Conservation (phyloP, 768 basidiomycete genomes). For the Paxillus rubicundulus region DNA sequence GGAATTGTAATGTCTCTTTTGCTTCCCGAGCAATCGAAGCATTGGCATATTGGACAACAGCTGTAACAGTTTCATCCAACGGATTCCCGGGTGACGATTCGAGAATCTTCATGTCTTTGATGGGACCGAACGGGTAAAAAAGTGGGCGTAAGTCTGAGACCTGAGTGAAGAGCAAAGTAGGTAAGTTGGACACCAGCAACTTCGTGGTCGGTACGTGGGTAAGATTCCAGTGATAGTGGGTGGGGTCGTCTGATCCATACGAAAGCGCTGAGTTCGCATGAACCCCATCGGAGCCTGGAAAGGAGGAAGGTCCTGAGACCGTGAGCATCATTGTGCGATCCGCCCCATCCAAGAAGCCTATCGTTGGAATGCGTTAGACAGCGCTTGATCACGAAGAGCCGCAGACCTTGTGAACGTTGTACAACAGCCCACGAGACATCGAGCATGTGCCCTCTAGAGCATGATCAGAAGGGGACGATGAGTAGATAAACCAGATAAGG, state of each 20-base stretch:
- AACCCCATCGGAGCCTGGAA: constrained; percentile 27
- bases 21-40: constrained; percentile 61
- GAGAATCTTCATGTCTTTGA: constrained; percentile 58
- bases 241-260: constrained; percentile 32
- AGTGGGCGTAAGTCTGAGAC: constrained; percentile 68
- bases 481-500: constrained; percentile 13
- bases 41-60: constrained; percentile 62
- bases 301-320: constrained; percentile 37
- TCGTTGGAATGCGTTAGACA: constrained; percentile 3
- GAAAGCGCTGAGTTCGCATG: constrained; percentile 20
- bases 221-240: constrained; percentile 31
- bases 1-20: constrained; percentile 56
- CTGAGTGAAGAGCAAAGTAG: constrained; percentile 65
- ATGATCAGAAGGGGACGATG: constrained; percentile 1
- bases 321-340: constrained; percentile 69
- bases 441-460: constrained; percentile 62
- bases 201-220: constrained; percentile 44
- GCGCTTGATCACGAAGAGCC: neutral
- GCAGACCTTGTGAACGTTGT: constrained; percentile 74
- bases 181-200: constrained; percentile 63
- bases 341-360: constrained; percentile 79
- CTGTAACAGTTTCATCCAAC: constrained; percentile 45
- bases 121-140: constrained; percentile 67
- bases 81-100: constrained; percentile 33
- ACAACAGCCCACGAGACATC: constrained; percentile 89